Percentiles rank a stretch among this genome's conserved stretches.
phyloP scores from a whole-genome alignment of 495 filamentous ascomycete species.

The Neurospora sp. region DNA sequence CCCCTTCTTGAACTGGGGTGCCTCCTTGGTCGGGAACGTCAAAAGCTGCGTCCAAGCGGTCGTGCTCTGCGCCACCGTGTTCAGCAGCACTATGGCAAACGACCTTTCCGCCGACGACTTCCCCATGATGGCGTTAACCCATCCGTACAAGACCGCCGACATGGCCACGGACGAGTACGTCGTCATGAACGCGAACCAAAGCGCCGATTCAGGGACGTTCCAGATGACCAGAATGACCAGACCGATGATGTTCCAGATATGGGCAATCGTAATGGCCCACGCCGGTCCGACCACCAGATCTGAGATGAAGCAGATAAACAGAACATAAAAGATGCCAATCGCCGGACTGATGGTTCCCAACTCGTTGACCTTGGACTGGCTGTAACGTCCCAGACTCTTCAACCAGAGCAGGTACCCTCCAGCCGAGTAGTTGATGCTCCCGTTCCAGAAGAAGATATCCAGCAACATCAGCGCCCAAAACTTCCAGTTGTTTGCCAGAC shows the following conservation, averaged over 20 bases:
- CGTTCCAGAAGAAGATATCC: slow-evolving; percentile 43
- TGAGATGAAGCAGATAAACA: slow-evolving; percentile 35
- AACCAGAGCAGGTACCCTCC: slow-evolving; percentile 32
- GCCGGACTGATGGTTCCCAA: slow-evolving; percentile 25
- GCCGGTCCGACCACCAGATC: slow-evolving; percentile 29
- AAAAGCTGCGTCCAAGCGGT: slow-evolving; percentile 32
- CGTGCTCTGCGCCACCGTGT: slow-evolving; percentile 22
- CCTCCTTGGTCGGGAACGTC: slow-evolving; percentile 24
- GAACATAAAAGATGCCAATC: slow-evolving; percentile 36
- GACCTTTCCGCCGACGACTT: slow-evolving; percentile 21
- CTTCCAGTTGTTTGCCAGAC: slow-evolving; percentile 19
- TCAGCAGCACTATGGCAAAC: slow-evolving; percentile 21
- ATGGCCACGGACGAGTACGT: slow-evolving; percentile 21
- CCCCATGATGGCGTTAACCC: slow-evolving; percentile 22
- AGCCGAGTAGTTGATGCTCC: slow-evolving; percentile 22
- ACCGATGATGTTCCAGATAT: slow-evolving; percentile 21
- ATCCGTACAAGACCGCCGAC: slow-evolving; percentile 25
- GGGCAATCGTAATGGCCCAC: slow-evolving; percentile 25
- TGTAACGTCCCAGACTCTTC: slow-evolving; percentile 24
- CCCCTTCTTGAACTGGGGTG: slow-evolving; percentile 37
- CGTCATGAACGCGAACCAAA: slow-evolving; percentile 38
- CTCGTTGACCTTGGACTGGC: slow-evolving; percentile 17
- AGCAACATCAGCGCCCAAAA: slow-evolving; percentile 33
- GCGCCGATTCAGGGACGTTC: slow-evolving; percentile 35
- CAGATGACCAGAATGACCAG: slow-evolving; percentile 26